These are phyloP conservation scores for Sporothrix brasiliensis DNA, from an alignment of 2,329 filamentous ascomycete species.

Conservation along the genomic window DNA sequence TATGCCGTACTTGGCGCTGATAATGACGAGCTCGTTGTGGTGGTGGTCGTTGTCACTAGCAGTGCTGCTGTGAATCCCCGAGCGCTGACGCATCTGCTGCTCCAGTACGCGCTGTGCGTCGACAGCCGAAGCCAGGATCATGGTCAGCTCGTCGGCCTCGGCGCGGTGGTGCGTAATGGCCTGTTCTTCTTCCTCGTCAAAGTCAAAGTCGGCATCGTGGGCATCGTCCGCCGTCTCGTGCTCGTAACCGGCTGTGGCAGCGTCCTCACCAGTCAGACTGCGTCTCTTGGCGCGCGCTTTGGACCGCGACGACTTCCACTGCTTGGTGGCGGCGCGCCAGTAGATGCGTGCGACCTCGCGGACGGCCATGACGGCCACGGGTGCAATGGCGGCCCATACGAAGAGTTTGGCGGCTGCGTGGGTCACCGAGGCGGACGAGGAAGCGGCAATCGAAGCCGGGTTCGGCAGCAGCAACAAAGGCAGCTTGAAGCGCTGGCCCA, in stretches of 20 bases:
- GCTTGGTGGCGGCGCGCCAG: conserved; percentile 15
- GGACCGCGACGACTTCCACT: conserved; percentile 4
- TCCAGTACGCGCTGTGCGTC: conserved; percentile 45
- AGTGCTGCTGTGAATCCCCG: background rate
- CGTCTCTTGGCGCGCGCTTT: conserved; percentile 5
- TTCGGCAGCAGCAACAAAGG: conserved; percentile 49
- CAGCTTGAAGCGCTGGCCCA: conserved; percentile 50
- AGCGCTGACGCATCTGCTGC: conserved; percentile 38
- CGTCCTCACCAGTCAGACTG: background rate
- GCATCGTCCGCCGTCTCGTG: conserved; percentile 36
- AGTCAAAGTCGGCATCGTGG: background rate
- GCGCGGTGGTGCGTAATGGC: conserved; percentile 44
- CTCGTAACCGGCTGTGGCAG: conserved; percentile 1
- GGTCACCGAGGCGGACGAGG: background rate
- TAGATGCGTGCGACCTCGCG: conserved; percentile 30
- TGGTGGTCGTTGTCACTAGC: background rate
- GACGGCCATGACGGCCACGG: conserved; percentile 48
- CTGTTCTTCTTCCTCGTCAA: conserved; percentile 32
- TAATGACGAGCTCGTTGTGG: conserved; percentile 49
- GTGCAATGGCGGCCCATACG: conserved; percentile 47
- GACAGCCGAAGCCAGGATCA: conserved; percentile 49
- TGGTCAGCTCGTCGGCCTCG: conserved; percentile 51
- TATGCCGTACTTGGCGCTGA: conserved; percentile 54
- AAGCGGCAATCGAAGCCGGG: conserved; percentile 32
- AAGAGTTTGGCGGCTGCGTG: conserved; percentile 39